Evolutionary conservation across 2,329 filamentous ascomycete species (phyloP), one percentile per base, ranked within the genome.

Genomic region (Sporothrix sp.): DNA sequence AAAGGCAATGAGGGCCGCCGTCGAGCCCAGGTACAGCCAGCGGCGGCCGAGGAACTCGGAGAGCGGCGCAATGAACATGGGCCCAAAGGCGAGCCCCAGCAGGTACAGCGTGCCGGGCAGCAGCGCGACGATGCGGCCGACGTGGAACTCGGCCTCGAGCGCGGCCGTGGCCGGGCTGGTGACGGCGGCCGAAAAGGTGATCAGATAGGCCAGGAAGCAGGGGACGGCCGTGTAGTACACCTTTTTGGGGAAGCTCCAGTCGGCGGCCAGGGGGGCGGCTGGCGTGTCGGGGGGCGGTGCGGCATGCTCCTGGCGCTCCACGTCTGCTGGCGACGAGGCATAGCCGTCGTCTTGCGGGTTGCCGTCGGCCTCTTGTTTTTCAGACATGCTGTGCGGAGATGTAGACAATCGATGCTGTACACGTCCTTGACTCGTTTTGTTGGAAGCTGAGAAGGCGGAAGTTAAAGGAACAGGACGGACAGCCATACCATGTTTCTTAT

Each of bases 101-200:
- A 87, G 70, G 61, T 83, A 83, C 20, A 85, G 73, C 0, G 80
- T 83, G 1, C 87, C 79, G 51, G 82, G 78, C 44, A 88, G 81
- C 0, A 79, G 73, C 0, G 73, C 75, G 1, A 86, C 68, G 44
- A 73, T 65, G 4, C 62, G 47, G 38, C 38, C 43, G 38, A 49
- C 14, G 30, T 23, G 5, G 38, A 49, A 49, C 21, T 49, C 47
- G 30, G 47, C 7, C 47, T 42, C 43, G 20, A 49, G 32, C 2
- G 28, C 30, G 2, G 38, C 27, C 6, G 47, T 49, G 10, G 47
- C 47, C 10, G 47, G 47, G 11, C 20, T 35, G 14, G 25, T 32
- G 3, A 49, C 47, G n/a, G 47, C 42, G 5, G 47, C 37, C 3
- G 47, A 49, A 13, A 49, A 49, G 4, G 47, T 49, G 38, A 49